Evolutionary conservation across 139 green algal species (phyloP).

Genomic region (Edaphochlamys debaryana): DNA sequence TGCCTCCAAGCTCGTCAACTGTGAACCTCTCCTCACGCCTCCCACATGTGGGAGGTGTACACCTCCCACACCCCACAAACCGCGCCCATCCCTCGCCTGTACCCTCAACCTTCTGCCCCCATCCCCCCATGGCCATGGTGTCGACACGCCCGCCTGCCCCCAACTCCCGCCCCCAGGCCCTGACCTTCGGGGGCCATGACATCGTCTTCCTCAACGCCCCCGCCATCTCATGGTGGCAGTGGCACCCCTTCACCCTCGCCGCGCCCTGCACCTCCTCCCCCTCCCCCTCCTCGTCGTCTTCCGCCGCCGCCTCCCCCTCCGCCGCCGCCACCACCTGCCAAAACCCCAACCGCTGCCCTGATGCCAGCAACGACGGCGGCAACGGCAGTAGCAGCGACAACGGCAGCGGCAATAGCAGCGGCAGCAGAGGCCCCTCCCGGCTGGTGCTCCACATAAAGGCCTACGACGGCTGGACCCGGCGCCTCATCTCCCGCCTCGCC

Average conservation of each 20-base stretch:
- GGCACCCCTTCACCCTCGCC: conserved; percentile 40
- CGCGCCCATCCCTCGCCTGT: no score
- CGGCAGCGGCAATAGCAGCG: neutral
- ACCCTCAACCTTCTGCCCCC: no score
- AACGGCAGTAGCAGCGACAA: neutral
- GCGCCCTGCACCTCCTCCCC: neutral
- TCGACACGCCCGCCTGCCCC: no score
- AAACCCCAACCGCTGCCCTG: neutral
- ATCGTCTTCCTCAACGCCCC: conserved; percentile 28
- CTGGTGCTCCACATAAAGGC: neutral
- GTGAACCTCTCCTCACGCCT: no score
- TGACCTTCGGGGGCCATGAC: neutral
- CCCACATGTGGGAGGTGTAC: no score
- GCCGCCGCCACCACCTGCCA: no score
- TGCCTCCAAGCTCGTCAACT: no score
- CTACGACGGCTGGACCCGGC: neutral
- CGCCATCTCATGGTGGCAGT: conserved; percentile 34
- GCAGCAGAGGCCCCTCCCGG: no score
- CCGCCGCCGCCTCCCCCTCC: no score
- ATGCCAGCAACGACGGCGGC: conserved; percentile 8
- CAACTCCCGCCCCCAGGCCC: neutral
- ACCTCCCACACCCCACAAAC: no score
- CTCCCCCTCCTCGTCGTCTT: neutral
- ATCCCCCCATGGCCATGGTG: no score
- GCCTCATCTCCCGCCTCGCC: conserved; percentile 4